phyloP scores from a whole-genome alignment of 1,284 basidiomycete genomes.

The Bothia castanella region DNA sequence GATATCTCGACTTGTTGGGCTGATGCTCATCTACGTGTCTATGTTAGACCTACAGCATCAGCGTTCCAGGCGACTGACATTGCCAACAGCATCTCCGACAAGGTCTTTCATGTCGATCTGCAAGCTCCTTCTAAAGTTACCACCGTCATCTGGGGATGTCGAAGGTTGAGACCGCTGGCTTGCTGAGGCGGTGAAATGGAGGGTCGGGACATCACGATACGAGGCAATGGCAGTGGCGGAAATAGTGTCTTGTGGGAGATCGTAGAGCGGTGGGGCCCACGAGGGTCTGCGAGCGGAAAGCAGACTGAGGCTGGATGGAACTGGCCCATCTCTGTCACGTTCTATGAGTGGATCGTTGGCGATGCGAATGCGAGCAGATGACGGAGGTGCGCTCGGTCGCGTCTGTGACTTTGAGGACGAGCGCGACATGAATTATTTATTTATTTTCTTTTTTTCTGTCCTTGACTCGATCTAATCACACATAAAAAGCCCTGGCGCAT shows the following conservation, averaged over 20 bases:
- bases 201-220: slow-evolving; percentile 29
- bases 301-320: slow-evolving; percentile 31
- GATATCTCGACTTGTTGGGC: slow-evolving; percentile 73
- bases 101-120: slow-evolving; percentile 75
- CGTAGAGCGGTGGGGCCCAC: slow-evolving; percentile 34
- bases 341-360: slow-evolving; percentile 17
- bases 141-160: slow-evolving; percentile 50
- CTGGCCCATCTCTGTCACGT: slow-evolving; percentile 24
- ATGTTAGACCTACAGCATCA: slow-evolving; percentile 1
- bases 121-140: slow-evolving; percentile 52
- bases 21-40: slow-evolving; percentile 67
- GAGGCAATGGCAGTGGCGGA: slow-evolving; percentile 21
- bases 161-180: slow-evolving; percentile 21
- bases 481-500: slow-evolving; percentile 7
- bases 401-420: slow-evolving; percentile 26
- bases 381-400: slow-evolving; percentile 1
- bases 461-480: background rate
- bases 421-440: slow-evolving; percentile 21
- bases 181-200: slow-evolving; percentile 19
- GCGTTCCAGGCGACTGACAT: slow-evolving; percentile 46
- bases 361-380: slow-evolving; percentile 24
- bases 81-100: slow-evolving; percentile 78
- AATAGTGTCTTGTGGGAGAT: slow-evolving; percentile 25
- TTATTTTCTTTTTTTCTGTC: background rate
- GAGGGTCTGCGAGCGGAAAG: slow-evolving; percentile 33